Conservation (phyloP, 176 grass and related monocot genomes). For the Avena eriantha region DNA sequence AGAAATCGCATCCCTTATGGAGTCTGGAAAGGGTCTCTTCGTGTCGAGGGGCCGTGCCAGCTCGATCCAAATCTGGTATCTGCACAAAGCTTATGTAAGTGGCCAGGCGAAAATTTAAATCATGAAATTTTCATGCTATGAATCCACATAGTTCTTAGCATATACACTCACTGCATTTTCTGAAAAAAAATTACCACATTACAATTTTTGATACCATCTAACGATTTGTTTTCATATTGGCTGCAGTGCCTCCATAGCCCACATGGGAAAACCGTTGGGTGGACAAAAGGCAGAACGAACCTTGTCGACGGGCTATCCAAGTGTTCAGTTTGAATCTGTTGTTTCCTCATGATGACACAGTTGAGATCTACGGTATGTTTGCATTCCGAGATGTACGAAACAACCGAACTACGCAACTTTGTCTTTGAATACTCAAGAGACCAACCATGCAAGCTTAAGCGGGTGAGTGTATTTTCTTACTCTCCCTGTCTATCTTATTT, state of each 20-base stretch:
- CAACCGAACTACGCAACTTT: background rate
- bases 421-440: constrained; percentile 10
- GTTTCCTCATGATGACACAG: background rate
- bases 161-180: background rate
- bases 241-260: constrained; percentile 3
- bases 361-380: constrained; percentile 22
- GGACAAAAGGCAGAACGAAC: background rate
- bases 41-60: background rate
- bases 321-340: constrained; percentile 10
- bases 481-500: background rate
- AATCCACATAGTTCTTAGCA: too few relatives aligned
- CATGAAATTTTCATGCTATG: background rate
- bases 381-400: constrained; percentile 13
- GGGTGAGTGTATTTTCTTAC: background rate
- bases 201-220: background rate
- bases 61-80: background rate
- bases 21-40: background rate
- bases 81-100: constrained; percentile 1
- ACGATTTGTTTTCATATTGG: background rate
- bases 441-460: constrained; percentile 3
- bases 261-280: background rate
- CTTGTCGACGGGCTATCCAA: constrained; percentile 20
- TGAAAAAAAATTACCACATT: background rate
- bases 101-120: background rate
- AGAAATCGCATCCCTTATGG: background rate